These are phyloP conservation scores for Crucihimalaya himalaica DNA, from an alignment of 345 rosid species.

Conservation along the genomic window DNA sequence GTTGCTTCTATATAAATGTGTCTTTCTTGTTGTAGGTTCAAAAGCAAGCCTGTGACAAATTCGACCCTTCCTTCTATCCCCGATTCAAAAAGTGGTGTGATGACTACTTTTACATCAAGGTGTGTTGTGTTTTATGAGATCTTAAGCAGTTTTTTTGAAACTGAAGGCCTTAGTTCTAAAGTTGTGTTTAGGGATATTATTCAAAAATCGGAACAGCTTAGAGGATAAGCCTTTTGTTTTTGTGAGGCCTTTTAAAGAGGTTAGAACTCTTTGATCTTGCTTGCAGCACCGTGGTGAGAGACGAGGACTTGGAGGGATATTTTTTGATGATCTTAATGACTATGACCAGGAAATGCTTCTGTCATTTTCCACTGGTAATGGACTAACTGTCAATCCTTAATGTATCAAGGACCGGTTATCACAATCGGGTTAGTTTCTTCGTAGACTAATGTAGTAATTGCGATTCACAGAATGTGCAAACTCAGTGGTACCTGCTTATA, in stretches of 20 bases:
- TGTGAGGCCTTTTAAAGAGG: background rate
- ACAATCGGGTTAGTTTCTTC: slow-evolving; percentile 1
- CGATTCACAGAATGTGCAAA: slow-evolving; percentile 75
- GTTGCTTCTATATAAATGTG: background rate
- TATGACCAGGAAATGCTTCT: slow-evolving; percentile 96
- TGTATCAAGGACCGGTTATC: background rate
- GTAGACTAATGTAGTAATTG: slow-evolving; percentile 25
- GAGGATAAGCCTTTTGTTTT: slow-evolving; percentile 3
- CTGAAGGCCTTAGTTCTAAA: background rate
- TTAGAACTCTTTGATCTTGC: slow-evolving; percentile 10
- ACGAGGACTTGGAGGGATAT: slow-evolving; percentile 96
- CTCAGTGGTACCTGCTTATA: slow-evolving; percentile 88
- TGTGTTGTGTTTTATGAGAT: slow-evolving; percentile 32
- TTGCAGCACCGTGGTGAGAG: slow-evolving; percentile 93
- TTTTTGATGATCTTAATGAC: slow-evolving; percentile 94
- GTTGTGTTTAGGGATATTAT: background rate
- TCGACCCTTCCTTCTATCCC: slow-evolving; percentile 83
- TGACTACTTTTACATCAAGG: slow-evolving; percentile 92
- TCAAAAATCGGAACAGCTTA: background rate
- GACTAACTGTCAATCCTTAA: slow-evolving; percentile 3
- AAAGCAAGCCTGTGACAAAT: slow-evolving; percentile 83
- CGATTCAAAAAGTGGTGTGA: slow-evolving; percentile 98
- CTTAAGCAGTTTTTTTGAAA: slow-evolving; percentile 7
- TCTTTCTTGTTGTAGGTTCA: slow-evolving; percentile 56
- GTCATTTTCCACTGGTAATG: slow-evolving; percentile 83